Percentiles rank a stretch among this genome's conserved stretches.
Evolutionary conservation across 768 basidiomycete species (phyloP).

Genomic region (Thelephora ganbajun): DNA sequence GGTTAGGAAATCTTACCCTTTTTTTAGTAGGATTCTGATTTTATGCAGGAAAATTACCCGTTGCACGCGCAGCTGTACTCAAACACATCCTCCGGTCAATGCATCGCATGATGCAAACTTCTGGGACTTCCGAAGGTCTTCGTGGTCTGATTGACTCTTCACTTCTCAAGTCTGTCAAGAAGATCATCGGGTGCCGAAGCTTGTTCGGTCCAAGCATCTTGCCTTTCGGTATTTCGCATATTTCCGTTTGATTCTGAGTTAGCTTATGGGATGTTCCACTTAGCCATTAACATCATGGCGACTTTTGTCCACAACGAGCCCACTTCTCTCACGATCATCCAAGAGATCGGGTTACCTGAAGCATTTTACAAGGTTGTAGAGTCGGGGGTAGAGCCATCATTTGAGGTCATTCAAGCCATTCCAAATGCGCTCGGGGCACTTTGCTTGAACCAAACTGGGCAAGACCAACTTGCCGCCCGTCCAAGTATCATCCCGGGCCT

Average conservation of each 20-base stretch:
- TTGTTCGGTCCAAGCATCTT: conserved; percentile 82
- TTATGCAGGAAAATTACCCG: conserved; percentile 50
- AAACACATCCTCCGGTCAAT: conserved; percentile 86
- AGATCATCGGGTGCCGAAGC: conserved; percentile 69
- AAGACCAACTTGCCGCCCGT: conserved; percentile 62
- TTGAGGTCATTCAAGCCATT: conserved; percentile 87
- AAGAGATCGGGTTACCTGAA: conserved; percentile 84
- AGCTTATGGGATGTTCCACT: conserved; percentile 6
- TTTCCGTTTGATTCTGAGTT: neutral
- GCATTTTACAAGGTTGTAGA: conserved; percentile 82
- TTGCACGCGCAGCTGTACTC: conserved; percentile 65
- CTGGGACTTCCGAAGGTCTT: conserved; percentile 87
- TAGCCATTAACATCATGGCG: conserved; percentile 90
- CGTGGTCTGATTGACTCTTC: conserved; percentile 89
- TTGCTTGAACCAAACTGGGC: conserved; percentile 85
- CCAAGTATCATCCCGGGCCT: conserved; percentile 77
- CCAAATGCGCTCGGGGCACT: conserved; percentile 93
- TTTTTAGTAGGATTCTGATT: conserved; percentile 1
- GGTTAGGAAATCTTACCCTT: conserved; percentile 21
- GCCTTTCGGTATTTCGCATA: conserved; percentile 50
- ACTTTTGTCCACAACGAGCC: conserved; percentile 99
- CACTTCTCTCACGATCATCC: conserved; percentile 82
- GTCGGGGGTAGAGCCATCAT: conserved; percentile 69
- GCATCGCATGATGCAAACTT: conserved; percentile 95
- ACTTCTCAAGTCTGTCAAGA: conserved; percentile 72